Base-by-base conservation (phyloP, 164 flowering plant species). In the Santalum album region DNA sequence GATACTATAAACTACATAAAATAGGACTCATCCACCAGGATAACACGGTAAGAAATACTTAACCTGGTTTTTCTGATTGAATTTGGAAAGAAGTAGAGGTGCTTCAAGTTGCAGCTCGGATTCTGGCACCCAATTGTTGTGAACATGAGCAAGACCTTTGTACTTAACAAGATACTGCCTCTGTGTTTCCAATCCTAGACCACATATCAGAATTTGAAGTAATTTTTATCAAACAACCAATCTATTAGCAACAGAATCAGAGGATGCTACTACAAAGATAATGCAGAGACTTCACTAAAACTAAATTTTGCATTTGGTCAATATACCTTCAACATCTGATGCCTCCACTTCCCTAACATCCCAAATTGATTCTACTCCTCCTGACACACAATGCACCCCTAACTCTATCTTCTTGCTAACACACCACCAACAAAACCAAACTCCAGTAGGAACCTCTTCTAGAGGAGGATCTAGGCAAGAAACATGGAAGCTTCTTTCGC, bases 131-230 rank as follows among this genome's bases (percentile, higher is more conserved):
- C 92, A 88, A 21, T 55, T 69, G 68, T 83, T 88, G 63, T 88
- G 88, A 59, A 78, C 71, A 72, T 88, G 92, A 50, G 96, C 82
- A 65, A 83, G 84, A 55, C 82, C 82, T 59, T 72, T 72, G 69
- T 78, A 85, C 58, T 85, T 85, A 4, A 88, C 90, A 42, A 83
- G 66, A 72, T 66, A 88, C 34, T 88, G 73, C 69, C 64, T 81
- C 73, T 75, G 70, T 63, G 32, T 67, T 55, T 51, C 69, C 56
- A 45, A 26, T 40, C 80, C 90, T 81, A 44, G 7, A 60, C 23
- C 61, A 66, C 64, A 59, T 19, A 21, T 25, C 23, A 50, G 26
- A 50, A 23, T n/a, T 7, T 17, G n/a, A 20, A 52, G 2, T 2
- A 48, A 49, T 22, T 9, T 36, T 42, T 18, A 60, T 22, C 46